phyloP scores from a whole-genome alignment of 2,329 filamentous ascomycete species.

The Drechslerella dactyloides region DNA sequence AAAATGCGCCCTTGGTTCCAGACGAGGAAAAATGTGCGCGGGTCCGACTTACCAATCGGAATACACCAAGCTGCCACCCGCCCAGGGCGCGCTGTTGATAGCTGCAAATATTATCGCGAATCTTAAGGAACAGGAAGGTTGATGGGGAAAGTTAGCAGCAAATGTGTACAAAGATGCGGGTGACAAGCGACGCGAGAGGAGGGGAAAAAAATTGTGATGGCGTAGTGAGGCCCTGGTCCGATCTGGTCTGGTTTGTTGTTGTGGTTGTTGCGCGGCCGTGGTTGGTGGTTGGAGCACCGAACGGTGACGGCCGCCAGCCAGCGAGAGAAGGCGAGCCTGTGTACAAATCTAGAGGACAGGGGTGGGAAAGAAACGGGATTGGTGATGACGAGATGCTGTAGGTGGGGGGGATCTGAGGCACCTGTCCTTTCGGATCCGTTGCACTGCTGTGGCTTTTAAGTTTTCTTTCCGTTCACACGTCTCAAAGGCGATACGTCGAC shows the following conservation, averaged over 20 bases:
- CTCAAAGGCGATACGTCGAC: conserved; percentile 11
- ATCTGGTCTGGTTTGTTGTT: conserved; percentile 30
- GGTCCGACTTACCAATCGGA: conserved; percentile 39
- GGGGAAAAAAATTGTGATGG: conserved; percentile 45
- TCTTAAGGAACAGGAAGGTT: conserved; percentile 31
- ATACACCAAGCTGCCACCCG: conserved; percentile 3
- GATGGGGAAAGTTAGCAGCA: conserved; percentile 39
- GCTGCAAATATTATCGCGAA: conserved; percentile 22
- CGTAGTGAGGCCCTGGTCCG: conserved; percentile 38
- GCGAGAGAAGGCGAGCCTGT: conserved; percentile 23
- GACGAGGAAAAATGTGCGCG: conserved; percentile 31
- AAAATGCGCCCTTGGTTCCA: conserved; percentile 46
- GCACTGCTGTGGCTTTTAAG: conserved; percentile 36
- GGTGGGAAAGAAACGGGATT: conserved; percentile 40
- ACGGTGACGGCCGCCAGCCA: conserved; percentile 43
- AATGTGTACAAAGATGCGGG: conserved; percentile 39
- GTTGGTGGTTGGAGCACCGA: conserved; percentile 51
- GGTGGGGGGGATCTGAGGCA: conserved; percentile 32
- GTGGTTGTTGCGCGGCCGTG: conserved; percentile 44
- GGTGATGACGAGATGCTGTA: conserved; percentile 36
- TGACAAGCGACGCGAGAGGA: conserved; percentile 40
- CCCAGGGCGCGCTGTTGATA: conserved; percentile 24
- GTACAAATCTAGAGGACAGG: conserved; percentile 2
- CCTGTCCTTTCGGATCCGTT: conserved; percentile 22
- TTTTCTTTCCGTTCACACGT: conserved; percentile 15